A percentile compares a stretch with the other conserved stretches of the same genome.
Conservation (phyloP, 75 land plant genomes). For the Picea glauca region DNA sequence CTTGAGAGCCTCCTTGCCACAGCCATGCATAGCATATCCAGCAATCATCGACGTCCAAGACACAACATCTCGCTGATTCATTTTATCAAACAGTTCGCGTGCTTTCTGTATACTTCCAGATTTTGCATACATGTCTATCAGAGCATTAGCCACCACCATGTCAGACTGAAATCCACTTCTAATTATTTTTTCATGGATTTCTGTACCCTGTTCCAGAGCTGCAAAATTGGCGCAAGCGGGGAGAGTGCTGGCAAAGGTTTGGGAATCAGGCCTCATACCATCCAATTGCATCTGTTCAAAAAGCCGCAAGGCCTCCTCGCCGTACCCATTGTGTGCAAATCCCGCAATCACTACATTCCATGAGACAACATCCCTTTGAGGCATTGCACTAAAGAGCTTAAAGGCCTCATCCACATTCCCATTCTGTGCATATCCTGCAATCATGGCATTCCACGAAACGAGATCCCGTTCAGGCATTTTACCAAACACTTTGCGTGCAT, state of each 20-base stretch:
- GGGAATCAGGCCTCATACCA: background rate
- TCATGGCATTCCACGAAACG: background rate
- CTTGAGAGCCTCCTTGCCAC: background rate
- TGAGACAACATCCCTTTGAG: constrained; percentile 3
- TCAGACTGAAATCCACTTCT: constrained; percentile 5
- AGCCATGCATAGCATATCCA: background rate
- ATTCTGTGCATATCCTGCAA: background rate
- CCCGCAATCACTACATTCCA: constrained; percentile 13
- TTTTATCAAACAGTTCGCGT: background rate
- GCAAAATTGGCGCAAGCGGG: constrained; percentile 1
- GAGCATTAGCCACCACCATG: background rate
- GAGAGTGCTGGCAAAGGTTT: background rate
- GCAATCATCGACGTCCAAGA: background rate
- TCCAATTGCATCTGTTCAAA: constrained; percentile 8
- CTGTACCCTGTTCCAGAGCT: constrained; percentile 4
- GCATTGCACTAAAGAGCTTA: background rate
- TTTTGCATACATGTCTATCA: constrained; percentile 11
- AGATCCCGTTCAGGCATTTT: background rate
- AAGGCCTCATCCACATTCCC: background rate
- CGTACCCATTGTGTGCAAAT: background rate
- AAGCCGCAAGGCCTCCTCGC: background rate
- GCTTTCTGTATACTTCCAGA: constrained; percentile 8
- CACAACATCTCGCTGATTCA: background rate
- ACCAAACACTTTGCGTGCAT: background rate
- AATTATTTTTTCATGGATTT: constrained; percentile 5